A percentile compares a stretch with the other conserved stretches of the same genome.
Evolutionary conservation across 768 basidiomycete genomes (phyloP).

Genomic region (Auricularia heimuer): DNA sequence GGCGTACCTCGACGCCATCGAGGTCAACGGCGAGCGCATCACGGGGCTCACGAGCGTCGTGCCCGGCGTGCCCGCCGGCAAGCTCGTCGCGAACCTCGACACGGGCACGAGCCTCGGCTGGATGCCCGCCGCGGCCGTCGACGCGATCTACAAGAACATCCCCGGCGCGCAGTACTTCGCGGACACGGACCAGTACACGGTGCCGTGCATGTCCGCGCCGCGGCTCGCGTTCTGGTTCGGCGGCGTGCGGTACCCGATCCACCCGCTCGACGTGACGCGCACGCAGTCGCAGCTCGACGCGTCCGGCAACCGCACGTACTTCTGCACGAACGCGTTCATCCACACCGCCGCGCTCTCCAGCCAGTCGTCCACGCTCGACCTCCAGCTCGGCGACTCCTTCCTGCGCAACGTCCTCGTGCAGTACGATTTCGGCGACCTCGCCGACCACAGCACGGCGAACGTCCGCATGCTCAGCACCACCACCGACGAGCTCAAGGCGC

Average conservation of each 20-base stretch:
- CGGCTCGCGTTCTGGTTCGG: conserved; percentile 66
- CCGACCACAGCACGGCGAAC: background rate
- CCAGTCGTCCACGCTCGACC: background rate
- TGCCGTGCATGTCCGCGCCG: conserved; percentile 66
- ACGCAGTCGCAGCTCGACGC: conserved; percentile 41
- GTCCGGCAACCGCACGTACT: conserved; percentile 28
- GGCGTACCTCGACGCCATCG: conserved; percentile 3
- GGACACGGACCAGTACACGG: conserved; percentile 48
- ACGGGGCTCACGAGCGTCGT: conserved; percentile 1
- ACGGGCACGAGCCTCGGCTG: conserved; percentile 22
- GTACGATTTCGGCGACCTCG: background rate
- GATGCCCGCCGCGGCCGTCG: conserved; percentile 16
- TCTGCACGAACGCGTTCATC: conserved; percentile 1
- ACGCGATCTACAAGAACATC: conserved; percentile 69
- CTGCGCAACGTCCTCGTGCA: background rate
- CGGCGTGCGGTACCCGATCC: conserved; percentile 56
- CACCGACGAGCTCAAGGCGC: background rate
- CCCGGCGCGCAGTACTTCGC: conserved; percentile 58
- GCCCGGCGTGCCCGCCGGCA: background rate
- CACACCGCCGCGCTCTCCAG: background rate
- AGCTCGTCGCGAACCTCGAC: conserved; percentile 19
- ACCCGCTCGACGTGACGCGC: conserved; percentile 61
- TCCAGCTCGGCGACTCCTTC: background rate
- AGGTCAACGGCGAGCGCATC: conserved; percentile 5
- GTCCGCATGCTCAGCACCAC: background rate